A percentile compares a stretch with the other conserved stretches of the same genome.
These are phyloP conservation scores for Diaporthe sp. DNA, from an alignment of 2,329 filamentous ascomycete genomes.

Conservation along the genomic window DNA sequence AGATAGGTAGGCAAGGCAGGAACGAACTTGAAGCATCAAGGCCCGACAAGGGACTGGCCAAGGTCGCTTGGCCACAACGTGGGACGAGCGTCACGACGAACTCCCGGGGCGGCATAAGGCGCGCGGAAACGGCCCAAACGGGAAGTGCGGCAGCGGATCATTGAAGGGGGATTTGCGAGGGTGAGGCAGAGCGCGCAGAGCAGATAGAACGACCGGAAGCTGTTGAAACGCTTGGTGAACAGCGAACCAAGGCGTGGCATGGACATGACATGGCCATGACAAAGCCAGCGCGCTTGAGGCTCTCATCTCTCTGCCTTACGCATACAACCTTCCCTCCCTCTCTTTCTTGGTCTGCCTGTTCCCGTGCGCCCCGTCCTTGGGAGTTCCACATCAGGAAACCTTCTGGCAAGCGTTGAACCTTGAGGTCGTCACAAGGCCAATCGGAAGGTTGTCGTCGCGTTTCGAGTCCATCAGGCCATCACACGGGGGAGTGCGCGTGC, in stretches of 20 bases:
- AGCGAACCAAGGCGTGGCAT: not conserved
- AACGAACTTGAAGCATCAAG: constrained; percentile 12
- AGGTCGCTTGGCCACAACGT: not conserved
- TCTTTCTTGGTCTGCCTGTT: not conserved
- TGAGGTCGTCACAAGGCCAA: not conserved
- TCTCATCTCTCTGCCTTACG: constrained; percentile 9
- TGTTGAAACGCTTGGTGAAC: constrained; percentile 5
- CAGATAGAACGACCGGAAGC: not conserved
- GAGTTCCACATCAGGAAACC: constrained; percentile 18
- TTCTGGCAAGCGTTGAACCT: constrained; percentile 3
- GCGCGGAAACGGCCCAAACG: constrained; percentile 21
- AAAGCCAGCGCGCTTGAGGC: not conserved
- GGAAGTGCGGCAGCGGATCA: constrained; percentile 19
- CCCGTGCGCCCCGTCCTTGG: not conserved
- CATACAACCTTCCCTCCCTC: not conserved
- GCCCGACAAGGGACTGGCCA: constrained; percentile 3
- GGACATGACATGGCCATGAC: not conserved
- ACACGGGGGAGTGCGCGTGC: constrained; percentile 22
- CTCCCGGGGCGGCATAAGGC: constrained; percentile 20
- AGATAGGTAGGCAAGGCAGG: not conserved
- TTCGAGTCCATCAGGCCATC: constrained; percentile 11
- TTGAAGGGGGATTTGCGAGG: not conserved
- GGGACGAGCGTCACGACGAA: constrained; percentile 25
- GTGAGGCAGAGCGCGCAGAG: not conserved
- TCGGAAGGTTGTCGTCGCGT: constrained; percentile 29